Conservation (phyloP, 2,329 filamentous ascomycete species). For the Ophiostoma novo-ulmi region DNA sequence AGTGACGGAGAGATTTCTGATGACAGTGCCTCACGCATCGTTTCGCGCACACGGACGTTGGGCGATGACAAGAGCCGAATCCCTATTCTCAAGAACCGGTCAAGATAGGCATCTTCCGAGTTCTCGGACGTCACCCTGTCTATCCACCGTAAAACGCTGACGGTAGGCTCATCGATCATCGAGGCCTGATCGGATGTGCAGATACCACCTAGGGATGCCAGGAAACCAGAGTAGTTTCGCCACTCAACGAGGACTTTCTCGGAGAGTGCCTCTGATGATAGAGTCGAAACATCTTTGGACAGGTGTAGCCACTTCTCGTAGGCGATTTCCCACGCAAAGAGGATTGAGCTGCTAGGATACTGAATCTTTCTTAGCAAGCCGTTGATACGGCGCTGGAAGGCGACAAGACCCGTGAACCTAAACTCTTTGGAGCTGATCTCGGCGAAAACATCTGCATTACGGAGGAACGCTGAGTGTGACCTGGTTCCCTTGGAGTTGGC, state of each 20-base stretch:
- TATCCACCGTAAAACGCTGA: constrained; percentile 59
- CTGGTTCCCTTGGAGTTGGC: constrained; percentile 47
- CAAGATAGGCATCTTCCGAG: constrained; percentile 56
- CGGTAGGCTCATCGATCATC: constrained; percentile 52
- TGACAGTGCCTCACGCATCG: constrained; percentile 61
- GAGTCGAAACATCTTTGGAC: constrained; percentile 58
- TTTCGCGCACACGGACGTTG: constrained; percentile 61
- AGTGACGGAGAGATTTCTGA: constrained; percentile 58
- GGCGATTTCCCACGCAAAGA: constrained; percentile 61
- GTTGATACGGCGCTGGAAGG: constrained; percentile 63
- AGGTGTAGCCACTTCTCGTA: constrained; percentile 62
- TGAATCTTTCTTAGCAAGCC: constrained; percentile 56
- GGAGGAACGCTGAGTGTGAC: constrained; percentile 48
- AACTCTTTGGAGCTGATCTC: constrained; percentile 61
- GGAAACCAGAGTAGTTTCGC: constrained; percentile 64
- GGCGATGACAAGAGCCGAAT: constrained; percentile 60
- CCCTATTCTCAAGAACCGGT: constrained; percentile 57
- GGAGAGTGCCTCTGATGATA: constrained; percentile 46
- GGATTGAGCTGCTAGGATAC: constrained; percentile 59
- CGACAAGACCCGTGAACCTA: constrained; percentile 62
- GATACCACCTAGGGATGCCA: constrained; percentile 61
- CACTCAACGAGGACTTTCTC: constrained; percentile 57
- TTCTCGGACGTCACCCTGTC: constrained; percentile 55
- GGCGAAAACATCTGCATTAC: constrained; percentile 56
- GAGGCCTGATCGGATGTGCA: constrained; percentile 57